Evolutionary conservation across 352 stramenopile species (phyloP).

Genomic region (Globisporangium irregulare): DNA sequence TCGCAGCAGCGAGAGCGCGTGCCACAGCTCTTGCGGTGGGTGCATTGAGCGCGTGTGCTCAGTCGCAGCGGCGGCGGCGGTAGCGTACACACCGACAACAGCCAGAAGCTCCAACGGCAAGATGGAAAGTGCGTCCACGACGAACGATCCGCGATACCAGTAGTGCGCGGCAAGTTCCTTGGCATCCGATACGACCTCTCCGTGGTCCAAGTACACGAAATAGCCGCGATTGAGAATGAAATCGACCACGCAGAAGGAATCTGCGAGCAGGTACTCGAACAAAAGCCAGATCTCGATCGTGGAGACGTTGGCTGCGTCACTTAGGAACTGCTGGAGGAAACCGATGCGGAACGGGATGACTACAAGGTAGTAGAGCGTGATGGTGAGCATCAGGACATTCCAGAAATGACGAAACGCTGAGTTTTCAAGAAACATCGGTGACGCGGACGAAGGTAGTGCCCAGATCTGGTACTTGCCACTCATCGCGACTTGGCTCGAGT

Average conservation of each 20-base stretch:
- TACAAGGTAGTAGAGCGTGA: conserved; percentile 57
- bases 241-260: conserved; percentile 47
- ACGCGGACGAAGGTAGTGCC: conserved; percentile 1
- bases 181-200: conserved; percentile 37
- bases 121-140: conserved; percentile 49
- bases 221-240: conserved; percentile 53
- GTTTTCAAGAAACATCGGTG: conserved; percentile 27
- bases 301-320: conserved; percentile 20
- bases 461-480: conserved; percentile 25
- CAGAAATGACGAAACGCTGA: conserved; percentile 49
- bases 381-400: conserved; percentile 46
- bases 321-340: conserved; percentile 54
- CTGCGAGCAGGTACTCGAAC: conserved; percentile 49
- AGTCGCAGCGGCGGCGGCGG: conserved; percentile 21
- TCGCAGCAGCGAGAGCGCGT: conserved; percentile 42
- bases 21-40: conserved; percentile 34
- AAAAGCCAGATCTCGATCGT: conserved; percentile 39
- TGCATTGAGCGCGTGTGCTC: conserved; percentile 18
- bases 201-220: conserved; percentile 52
- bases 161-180: conserved; percentile 40
- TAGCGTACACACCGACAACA: conserved; percentile 15
- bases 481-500: not conserved
- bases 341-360: conserved; percentile 55
- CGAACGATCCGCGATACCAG: conserved; percentile 39
- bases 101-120: conserved; percentile 48